Conservation (phyloP, 345 rosid species). For the Populus euphratica region DNA sequence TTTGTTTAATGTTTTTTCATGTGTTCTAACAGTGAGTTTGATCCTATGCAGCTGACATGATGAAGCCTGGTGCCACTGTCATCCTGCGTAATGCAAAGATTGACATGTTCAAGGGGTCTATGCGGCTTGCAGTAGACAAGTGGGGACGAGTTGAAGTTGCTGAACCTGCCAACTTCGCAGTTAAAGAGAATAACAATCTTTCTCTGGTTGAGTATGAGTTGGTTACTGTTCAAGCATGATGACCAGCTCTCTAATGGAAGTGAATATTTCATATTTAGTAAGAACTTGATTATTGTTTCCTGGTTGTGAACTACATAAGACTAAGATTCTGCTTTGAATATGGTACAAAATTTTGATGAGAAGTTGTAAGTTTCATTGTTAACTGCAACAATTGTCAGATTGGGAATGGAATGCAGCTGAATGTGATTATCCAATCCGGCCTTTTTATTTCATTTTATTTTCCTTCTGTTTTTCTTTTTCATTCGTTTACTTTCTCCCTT, state of each 20-base stretch:
- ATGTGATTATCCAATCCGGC: not conserved
- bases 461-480: not conserved
- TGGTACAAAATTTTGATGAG: conserved; percentile 8
- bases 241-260: conserved; percentile 16
- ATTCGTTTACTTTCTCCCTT: not conserved
- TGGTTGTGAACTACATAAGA: conserved; percentile 7
- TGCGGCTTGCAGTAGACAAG: conserved; percentile 96
- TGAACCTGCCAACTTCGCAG: conserved; percentile 59
- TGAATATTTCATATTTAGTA: conserved; percentile 24
- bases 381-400: not conserved
- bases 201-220: conserved; percentile 87
- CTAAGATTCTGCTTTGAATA: conserved; percentile 16
- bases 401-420: conserved; percentile 2
- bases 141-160: conserved; percentile 89
- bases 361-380: conserved; percentile 11
- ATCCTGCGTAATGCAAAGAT: conserved; percentile 87
- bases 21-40: not conserved
- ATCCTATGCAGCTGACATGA: conserved; percentile 55
- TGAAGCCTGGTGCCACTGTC: conserved; percentile 64
- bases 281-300: conserved; percentile 26
- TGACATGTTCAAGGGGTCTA: conserved; percentile 94
- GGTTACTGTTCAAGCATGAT: conserved; percentile 62
- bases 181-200: conserved; percentile 73
- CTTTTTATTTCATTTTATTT: not conserved
- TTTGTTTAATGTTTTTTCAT: not conserved